A percentile compares a stretch with the other conserved stretches of the same genome.
phyloP scores from a whole-genome alignment of 345 rosid species.

The Brassica incana region DNA sequence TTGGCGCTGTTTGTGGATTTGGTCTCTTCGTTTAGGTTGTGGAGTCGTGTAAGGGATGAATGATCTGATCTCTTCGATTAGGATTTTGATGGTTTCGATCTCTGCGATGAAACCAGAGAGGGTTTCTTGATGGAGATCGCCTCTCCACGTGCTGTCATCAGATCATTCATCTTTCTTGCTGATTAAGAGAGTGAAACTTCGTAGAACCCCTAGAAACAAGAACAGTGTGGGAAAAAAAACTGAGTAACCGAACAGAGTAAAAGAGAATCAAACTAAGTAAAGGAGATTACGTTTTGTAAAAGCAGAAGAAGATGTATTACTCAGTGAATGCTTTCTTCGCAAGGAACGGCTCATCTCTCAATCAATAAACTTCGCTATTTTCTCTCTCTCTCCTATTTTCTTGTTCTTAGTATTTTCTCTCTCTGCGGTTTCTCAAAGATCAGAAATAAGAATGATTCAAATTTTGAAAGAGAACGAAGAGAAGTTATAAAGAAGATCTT shows the following conservation, averaged over 20 bases:
- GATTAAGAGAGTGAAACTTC: slow-evolving; percentile 1
- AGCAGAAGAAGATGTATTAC: slow-evolving; percentile 8
- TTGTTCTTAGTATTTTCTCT: too few species aligned
- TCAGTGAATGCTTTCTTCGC: slow-evolving; percentile 5
- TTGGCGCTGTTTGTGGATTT: slow-evolving; percentile 64
- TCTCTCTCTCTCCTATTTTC: not conserved
- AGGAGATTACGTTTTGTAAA: too few species aligned
- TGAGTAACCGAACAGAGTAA: not conserved
- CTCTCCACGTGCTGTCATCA: slow-evolving; percentile 39
- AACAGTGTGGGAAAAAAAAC: not conserved
- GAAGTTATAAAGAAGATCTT: slow-evolving; percentile 30
- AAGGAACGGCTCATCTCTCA: slow-evolving; percentile 18
- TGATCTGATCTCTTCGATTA: slow-evolving; percentile 79
- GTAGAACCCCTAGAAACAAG: slow-evolving; percentile 15
- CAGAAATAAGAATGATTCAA: slow-evolving; percentile 10
- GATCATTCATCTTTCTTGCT: slow-evolving; percentile 66
- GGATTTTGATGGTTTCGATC: slow-evolving; percentile 53
- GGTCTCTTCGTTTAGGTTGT: slow-evolving; percentile 67
- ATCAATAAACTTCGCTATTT: not conserved
- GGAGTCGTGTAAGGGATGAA: slow-evolving; percentile 64
- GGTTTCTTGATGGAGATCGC: slow-evolving; percentile 47
- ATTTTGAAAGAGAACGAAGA: slow-evolving; percentile 19
- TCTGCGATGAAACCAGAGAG: slow-evolving; percentile 63
- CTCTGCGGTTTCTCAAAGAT: not conserved
- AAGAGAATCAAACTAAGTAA: not conserved